Evolutionary conservation across 2,329 filamentous ascomycete genomes (phyloP), one percentile per base, ranked within the genome.

Genomic region (Penicillium sp.): DNA sequence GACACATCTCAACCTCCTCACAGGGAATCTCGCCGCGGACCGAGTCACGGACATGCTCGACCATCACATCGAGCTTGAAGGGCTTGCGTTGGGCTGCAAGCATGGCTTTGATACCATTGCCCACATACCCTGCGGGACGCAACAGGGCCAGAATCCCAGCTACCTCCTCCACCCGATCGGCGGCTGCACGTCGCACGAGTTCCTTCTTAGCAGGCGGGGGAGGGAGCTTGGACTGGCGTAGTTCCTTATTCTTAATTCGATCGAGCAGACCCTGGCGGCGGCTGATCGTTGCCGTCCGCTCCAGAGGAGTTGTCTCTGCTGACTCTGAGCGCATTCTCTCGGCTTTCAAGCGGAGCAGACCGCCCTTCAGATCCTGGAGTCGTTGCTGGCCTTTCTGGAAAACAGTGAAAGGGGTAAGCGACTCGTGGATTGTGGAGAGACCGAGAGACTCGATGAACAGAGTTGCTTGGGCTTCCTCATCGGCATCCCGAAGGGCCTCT

Each of bases 161-260:
- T 10, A 92, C 82, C 65, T 91, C 88, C n/a, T 82, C 79, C 0
- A 86, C 83, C 10, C 88, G 83, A 65, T 88, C 84, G 25, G 90
- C 77, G 0, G 89, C 89, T 4, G 85, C 83, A 15, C 80, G 82
- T 13, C 87, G 86, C 60, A 83, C 77, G 3, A 89, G 75, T 64
- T 86, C 81, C 19, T 78, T 81, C 23, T 81, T 78, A 0, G 82
- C 76, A 0, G 81, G 82, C 0, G 57, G 78, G 56, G 58, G 75
- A 50, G 59, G 76, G 63, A 60, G 77, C 68, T 70, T 82, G 70
- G 70, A 83, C 79, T 76, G 77, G 31, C 66, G 70, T 36, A 63
- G 73, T 64, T 89, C 84, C 77, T 93, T 93, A 53, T 82, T 80
- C 61, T 88, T 87, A 61, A 95, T 84, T 48, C 89, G 87, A 71